Conservation (phyloP, 2,329 filamentous ascomycete species). For the Hypoxylon sp. region DNA sequence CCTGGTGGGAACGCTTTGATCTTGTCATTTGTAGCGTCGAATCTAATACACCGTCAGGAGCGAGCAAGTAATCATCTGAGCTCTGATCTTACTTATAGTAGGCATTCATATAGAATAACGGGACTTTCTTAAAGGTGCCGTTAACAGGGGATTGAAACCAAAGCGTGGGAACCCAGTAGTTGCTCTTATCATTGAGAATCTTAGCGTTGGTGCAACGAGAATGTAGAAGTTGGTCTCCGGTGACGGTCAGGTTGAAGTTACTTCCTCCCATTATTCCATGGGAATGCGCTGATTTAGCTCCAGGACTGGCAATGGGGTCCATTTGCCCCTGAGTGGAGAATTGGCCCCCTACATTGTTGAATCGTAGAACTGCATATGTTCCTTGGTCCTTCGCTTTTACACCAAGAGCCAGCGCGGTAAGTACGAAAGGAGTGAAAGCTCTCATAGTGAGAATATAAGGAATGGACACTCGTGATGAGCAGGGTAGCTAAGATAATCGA, state of each 20-base stretch:
- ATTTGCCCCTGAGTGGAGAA: slow-evolving; percentile 71
- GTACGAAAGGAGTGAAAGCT: slow-evolving; percentile 20
- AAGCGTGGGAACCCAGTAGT: slow-evolving; percentile 82
- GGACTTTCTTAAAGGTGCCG: slow-evolving; percentile 75
- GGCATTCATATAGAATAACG: slow-evolving; percentile 78
- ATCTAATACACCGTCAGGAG: slow-evolving; percentile 56
- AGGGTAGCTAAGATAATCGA: slow-evolving; percentile 2
- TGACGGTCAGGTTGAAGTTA: slow-evolving; percentile 73
- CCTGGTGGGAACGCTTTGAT: slow-evolving; percentile 78
- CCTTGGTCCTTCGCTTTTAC: slow-evolving; percentile 47
- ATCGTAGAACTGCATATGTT: slow-evolving; percentile 77
- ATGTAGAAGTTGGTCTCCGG: slow-evolving; percentile 69
- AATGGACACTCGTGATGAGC: slow-evolving; percentile 36
- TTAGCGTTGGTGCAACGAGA: slow-evolving; percentile 79
- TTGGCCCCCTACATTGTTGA: slow-evolving; percentile 70
- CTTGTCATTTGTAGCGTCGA: slow-evolving; percentile 74
- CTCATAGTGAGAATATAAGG: slow-evolving; percentile 35
- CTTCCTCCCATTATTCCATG: slow-evolving; percentile 80
- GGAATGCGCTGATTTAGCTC: slow-evolving; percentile 70
- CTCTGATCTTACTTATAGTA: slow-evolving; percentile 76
- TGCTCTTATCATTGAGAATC: slow-evolving; percentile 76
- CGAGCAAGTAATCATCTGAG: neutral
- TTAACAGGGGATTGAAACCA: slow-evolving; percentile 76
- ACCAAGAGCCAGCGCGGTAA: slow-evolving; percentile 28
- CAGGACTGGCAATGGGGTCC: slow-evolving; percentile 78